Evolutionary conservation across 2,329 filamentous ascomycete species (phyloP).

Genomic region (Ophiostoma sp.): DNA sequence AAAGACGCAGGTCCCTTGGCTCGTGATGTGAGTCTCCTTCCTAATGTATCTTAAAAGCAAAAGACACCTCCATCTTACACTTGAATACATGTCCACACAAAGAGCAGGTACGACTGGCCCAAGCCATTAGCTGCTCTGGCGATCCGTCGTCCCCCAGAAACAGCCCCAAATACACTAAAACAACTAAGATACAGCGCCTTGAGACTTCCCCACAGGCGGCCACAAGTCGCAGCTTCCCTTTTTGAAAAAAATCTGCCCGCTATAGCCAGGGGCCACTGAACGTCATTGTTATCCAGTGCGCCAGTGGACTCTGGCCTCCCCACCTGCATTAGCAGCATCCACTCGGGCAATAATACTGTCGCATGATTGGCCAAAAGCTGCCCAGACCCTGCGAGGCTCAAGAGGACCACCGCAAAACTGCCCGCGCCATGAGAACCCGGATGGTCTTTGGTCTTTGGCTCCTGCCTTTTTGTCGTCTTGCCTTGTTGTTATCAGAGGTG

Average conservation of each 20-base stretch:
- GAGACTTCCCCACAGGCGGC: background rate
- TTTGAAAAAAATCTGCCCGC: slow-evolving; percentile 15
- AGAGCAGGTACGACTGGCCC: background rate
- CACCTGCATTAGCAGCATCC: slow-evolving; percentile 18
- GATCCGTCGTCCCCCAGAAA: background rate
- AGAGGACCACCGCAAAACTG: slow-evolving; percentile 5
- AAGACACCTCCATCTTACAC: background rate
- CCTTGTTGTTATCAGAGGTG: background rate
- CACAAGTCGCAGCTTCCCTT: slow-evolving; percentile 14
- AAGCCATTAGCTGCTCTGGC: background rate
- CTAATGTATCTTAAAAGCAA: background rate
- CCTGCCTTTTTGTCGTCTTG: too few relatives aligned
- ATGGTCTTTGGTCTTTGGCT: slow-evolving; percentile 23
- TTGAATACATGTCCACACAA: background rate
- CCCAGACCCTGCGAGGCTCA: slow-evolving; percentile 22
- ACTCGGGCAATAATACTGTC: background rate
- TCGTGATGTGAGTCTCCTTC: slow-evolving; percentile 14
- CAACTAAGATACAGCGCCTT: background rate
- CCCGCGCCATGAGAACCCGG: slow-evolving; percentile 29
- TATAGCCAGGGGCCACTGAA: slow-evolving; percentile 13
- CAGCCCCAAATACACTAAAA: background rate
- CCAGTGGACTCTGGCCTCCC: slow-evolving; percentile 15
- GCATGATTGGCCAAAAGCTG: slow-evolving; percentile 14
- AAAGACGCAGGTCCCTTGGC: background rate
- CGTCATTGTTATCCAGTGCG: slow-evolving; percentile 14